phyloP scores from a whole-genome alignment of 768 basidiomycete species.

The Pisolithus albus region DNA sequence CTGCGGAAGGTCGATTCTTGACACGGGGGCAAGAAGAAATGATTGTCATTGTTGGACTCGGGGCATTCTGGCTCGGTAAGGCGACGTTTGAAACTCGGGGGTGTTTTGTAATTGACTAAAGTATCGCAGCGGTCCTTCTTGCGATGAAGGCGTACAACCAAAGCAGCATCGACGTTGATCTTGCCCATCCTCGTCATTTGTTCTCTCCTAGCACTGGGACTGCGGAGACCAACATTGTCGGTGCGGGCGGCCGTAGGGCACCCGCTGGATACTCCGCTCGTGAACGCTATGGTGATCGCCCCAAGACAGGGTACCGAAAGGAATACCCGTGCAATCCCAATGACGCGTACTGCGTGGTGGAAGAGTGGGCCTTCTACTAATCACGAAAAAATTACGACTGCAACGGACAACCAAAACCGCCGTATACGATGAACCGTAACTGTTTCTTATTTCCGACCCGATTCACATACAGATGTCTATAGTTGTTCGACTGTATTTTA shows the following conservation, averaged over 20 bases:
- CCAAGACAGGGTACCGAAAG: conserved; percentile 27
- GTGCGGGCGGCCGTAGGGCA: conserved; percentile 25
- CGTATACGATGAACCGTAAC: too few species aligned
- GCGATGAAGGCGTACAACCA: conserved; percentile 35
- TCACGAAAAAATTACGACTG: not conserved
- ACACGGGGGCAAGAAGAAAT: conserved; percentile 70
- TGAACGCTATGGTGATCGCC: conserved; percentile 25
- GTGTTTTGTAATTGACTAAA: conserved; percentile 1
- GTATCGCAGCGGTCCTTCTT: conserved; percentile 33
- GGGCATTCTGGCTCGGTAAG: conserved; percentile 73
- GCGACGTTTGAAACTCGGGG: not conserved
- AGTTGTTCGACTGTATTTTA: not conserved
- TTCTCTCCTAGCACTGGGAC: conserved; percentile 30
- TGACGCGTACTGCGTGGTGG: conserved; percentile 62
- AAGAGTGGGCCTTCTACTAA: conserved; percentile 56
- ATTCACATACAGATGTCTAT: not conserved
- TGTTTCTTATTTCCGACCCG: not conserved
- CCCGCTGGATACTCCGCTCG: conserved; percentile 14
- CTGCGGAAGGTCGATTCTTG: conserved; percentile 48
- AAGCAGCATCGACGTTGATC: conserved; percentile 21
- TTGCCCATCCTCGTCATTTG: conserved; percentile 24
- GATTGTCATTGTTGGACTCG: conserved; percentile 63
- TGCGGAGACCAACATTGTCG: conserved; percentile 28
- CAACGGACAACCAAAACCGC: not conserved
- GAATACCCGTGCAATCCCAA: conserved; percentile 54